Conservation (phyloP, 108 stramenopile genomes). For the Mediolabrus comicus region DNA sequence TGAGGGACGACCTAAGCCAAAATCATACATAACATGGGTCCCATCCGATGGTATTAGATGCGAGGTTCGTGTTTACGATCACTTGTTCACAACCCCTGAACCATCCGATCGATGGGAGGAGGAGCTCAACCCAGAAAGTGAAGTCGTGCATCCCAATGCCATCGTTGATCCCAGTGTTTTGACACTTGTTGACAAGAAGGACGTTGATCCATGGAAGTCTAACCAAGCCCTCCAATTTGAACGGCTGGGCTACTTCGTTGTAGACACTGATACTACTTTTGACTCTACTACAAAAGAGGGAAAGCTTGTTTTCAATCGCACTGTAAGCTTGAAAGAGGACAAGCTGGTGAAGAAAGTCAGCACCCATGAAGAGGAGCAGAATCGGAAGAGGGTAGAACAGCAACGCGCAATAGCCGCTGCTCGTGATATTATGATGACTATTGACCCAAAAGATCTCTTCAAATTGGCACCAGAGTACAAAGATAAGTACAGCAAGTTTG, state of each 20-base stretch:
- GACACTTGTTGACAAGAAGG: conserved; percentile 51
- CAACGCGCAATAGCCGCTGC: conserved; percentile 55
- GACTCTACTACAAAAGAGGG: conserved; percentile 57
- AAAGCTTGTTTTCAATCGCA: conserved; percentile 91
- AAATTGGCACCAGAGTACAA: conserved; percentile 60
- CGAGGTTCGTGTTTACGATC: conserved; percentile 91
- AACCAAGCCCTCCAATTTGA: conserved; percentile 91
- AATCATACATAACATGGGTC: conserved; percentile 81
- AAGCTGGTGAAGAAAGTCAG: conserved; percentile 46
- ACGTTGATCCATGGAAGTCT: conserved; percentile 68
- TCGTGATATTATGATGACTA: conserved; percentile 59
- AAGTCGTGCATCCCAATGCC: conserved; percentile 71
- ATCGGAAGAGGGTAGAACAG: conserved; percentile 59
- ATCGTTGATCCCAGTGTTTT: conserved; percentile 79
- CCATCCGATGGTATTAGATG: conserved; percentile 65
- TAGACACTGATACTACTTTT: conserved; percentile 89
- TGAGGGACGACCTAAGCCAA: conserved; percentile 71
- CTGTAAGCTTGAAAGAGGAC: conserved; percentile 91
- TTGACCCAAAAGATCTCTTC: conserved; percentile 73
- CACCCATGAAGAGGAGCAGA: conserved; percentile 59
- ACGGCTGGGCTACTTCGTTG: conserved; percentile 95
- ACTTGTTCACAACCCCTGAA: conserved; percentile 88
- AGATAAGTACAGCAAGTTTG: conserved; percentile 81
- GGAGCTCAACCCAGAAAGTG: conserved; percentile 87
- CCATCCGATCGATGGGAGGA: conserved; percentile 90